Percentiles rank a stretch among this genome's conserved stretches.
These are phyloP conservation scores for Cercophora samala DNA, from an alignment of 495 filamentous ascomycete species.

Conservation along the genomic window DNA sequence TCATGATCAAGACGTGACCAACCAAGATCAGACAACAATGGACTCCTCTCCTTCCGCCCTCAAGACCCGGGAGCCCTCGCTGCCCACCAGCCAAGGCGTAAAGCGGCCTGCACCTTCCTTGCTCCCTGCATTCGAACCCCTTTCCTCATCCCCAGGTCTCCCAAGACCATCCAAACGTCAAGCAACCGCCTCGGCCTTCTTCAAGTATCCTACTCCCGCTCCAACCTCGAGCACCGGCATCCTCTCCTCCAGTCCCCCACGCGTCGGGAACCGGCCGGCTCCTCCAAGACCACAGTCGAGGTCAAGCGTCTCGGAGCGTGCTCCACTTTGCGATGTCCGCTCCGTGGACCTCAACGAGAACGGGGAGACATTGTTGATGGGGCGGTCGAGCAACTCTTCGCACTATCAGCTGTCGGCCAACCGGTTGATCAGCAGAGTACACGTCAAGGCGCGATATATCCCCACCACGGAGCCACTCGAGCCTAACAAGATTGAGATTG, in stretches of 20 bases:
- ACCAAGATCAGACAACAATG: slow-evolving; percentile 22
- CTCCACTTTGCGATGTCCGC: slow-evolving; percentile 76
- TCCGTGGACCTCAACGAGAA: slow-evolving; percentile 75
- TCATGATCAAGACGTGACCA: slow-evolving; percentile 27
- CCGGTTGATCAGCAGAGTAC: slow-evolving; percentile 84
- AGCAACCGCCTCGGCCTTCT: slow-evolving; percentile 50
- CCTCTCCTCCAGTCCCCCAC: slow-evolving; percentile 81
- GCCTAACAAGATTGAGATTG: slow-evolving; percentile 71
- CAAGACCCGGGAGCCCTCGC: slow-evolving; percentile 31
- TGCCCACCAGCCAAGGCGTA: slow-evolving; percentile 56
- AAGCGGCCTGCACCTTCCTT: slow-evolving; percentile 79
- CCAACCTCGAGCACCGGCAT: slow-evolving; percentile 92
- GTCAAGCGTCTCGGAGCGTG: slow-evolving; percentile 76
- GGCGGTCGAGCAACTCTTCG: slow-evolving; percentile 86
- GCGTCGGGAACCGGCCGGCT: slow-evolving; percentile 48
- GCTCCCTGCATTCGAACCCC: slow-evolving; percentile 89
- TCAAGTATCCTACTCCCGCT: slow-evolving; percentile 82
- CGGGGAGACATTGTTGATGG: slow-evolving; percentile 81
- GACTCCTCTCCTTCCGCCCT: slow-evolving; percentile 31
- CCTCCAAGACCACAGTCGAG: slow-evolving; percentile 52
- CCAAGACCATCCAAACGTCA: slow-evolving; percentile 70
- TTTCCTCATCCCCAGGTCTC: slow-evolving; percentile 80
- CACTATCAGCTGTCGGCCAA: slow-evolving; percentile 89
- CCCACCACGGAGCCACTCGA: slow-evolving; percentile 59
- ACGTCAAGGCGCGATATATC: slow-evolving; percentile 84